Evolutionary conservation across 1,284 basidiomycete genomes (phyloP), one percentile per base, ranked within the genome.

Genomic region (Trichosporon sp.): DNA sequence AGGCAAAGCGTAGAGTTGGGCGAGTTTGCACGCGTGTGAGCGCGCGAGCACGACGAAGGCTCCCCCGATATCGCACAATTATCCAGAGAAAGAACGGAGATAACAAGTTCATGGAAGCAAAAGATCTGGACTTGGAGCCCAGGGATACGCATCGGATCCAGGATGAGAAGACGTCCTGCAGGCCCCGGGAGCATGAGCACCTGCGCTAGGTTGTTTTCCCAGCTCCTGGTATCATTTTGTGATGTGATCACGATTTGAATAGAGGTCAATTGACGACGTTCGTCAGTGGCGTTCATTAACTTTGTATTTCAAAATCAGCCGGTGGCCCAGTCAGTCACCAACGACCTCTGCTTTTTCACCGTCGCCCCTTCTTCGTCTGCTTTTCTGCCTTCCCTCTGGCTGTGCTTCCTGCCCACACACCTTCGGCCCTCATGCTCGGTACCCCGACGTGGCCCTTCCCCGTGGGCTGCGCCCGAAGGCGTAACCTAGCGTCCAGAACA

Each of bases 231-330:
- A 16, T 7, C 31, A 35, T 35, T 63, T 35, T 63, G 31, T 35
- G 59, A 35, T 63, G 59, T 63, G 31, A 63, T 35, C 59, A 19
- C 19, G 16, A 54, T 54, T 46, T 46, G 51, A 54, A 63, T 35
- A 16, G 16, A 16, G 59, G 2, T 63, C 16, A 63, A 63, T 63
- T 63, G 31, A 63, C 7, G 12, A 35, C 12, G 37, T 1, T 37
- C 59, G 59, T 63, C 59, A 63, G 59, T 35, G 59, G 59, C 59
- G 59, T 37, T 35, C 31, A 63, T 63, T n/a, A 32, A 35, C 31
- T 35, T 63, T 16, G 59, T 14, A 35, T 16, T 37, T 35, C 14
- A 37, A 35, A 63, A 6, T 21, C n/a, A 21, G 31, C 59, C 31
- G 59, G 59, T 26, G 26, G 26, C 26, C 26, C 26, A 26, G 26